Base-by-base conservation (phyloP, 768 basidiomycete genomes). In the Asterophora lycoperdoides region DNA sequence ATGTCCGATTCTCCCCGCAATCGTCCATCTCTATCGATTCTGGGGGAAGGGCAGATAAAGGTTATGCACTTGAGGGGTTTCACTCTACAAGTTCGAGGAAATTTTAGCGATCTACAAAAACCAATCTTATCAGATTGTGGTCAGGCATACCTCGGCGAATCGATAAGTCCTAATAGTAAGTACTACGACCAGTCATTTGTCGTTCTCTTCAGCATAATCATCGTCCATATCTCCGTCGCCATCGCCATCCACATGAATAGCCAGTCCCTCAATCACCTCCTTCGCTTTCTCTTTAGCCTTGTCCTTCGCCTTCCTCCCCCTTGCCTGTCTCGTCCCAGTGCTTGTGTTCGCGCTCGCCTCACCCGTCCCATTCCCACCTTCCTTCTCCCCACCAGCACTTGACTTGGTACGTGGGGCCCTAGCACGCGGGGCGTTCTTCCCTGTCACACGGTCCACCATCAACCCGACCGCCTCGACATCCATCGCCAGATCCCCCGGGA, bases 371-470 rank as follows among this genome's bases (percentile, higher is more conserved):
- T 23, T 23, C 23, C 23, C 23, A 6, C 23, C 23, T 6, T 23
- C 6, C 23, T 23, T 23, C 23, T 23, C 23, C 23, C 3, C 23
- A 23, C 23, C 23, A 35, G 41, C 30, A 11, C 36, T 29, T 44
- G 13, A 36, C 14, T 38, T 43, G 8, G 29, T 23, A 34, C 52
- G 46, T 17, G 47, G 15, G 23, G 41, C 58, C 4, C 54, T 29
- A 3, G 52, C 33, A 2, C 48, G 36, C 0, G 60, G 58, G 2
- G 35, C 58, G 26, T 39, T 52, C 52, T 66, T 68, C 17, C 67
- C 67, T 8, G 66, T 61, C 32, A 67, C 53, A 6, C 59, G 60
- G 48, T 66, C 60, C 1, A 66, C 50, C 40, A 58, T 48, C 6
- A 45, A 36, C 1, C 39, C 33, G 1, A 47, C 42, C 6, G 56